Evolutionary conservation across 176 grass and related monocot species (phyloP).

Genomic region (Poa annua): DNA sequence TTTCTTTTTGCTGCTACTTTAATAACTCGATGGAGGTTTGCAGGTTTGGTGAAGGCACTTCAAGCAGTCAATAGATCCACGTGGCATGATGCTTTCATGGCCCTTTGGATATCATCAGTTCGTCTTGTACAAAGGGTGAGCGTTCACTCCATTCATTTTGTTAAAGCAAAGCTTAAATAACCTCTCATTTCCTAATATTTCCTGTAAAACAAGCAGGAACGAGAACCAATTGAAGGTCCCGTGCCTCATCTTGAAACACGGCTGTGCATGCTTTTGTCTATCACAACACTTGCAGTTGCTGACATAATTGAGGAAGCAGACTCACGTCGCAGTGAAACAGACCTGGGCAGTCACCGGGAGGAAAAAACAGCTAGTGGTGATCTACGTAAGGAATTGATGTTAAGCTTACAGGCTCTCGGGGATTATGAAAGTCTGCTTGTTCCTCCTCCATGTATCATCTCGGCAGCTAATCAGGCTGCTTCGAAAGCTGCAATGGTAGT

Average conservation of each 20-base stretch:
- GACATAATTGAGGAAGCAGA: conserved; percentile 84
- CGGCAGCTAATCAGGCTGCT: conserved; percentile 84
- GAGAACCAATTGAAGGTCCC: conserved; percentile 90
- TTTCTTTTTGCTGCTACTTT: conserved; percentile 5
- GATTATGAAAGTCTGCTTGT: conserved; percentile 88
- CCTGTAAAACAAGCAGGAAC: conserved; percentile 67
- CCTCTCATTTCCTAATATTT: conserved; percentile 46
- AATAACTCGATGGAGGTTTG: conserved; percentile 33
- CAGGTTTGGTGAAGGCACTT: conserved; percentile 95
- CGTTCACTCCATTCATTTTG: conserved; percentile 26
- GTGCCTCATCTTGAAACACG: conserved; percentile 93
- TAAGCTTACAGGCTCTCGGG: conserved; percentile 82
- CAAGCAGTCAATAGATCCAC: conserved; percentile 80
- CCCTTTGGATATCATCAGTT: conserved; percentile 93
- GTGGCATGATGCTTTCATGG: conserved; percentile 95
- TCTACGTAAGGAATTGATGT: conserved; percentile 69
- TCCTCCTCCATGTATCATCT: conserved; percentile 78
- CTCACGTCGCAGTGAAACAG: conserved; percentile 44
- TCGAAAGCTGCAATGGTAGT: conserved; percentile 75
- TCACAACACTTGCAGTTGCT: conserved; percentile 76
- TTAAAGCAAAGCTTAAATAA: conserved; percentile 8
- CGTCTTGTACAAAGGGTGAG: conserved; percentile 94
- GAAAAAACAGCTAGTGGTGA: conserved; percentile 43
- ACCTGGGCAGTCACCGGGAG: conserved; percentile 47
- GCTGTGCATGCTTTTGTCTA: conserved; percentile 88